Evolutionary conservation across 257 asterid species (phyloP), one percentile per base, ranked within the genome.

Genomic region (Marsdenia floribunda): DNA sequence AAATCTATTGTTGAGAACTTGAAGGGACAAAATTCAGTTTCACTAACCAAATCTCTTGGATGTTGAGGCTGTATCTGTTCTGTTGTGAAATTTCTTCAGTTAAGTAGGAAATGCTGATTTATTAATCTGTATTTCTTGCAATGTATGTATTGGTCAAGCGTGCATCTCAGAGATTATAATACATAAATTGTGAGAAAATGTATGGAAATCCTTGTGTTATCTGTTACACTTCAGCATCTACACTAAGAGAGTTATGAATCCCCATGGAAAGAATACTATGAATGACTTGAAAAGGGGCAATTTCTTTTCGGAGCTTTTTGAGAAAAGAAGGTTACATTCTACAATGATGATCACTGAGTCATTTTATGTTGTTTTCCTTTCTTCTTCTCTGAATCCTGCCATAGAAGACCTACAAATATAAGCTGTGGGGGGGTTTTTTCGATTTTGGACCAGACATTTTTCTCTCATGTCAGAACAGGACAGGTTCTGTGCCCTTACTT

Each of bases 11-110:
- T 90, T 37, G 97, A 85, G 76, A 85, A 71, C 60, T 73, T 86
- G 76, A 95, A 88, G 87, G 81, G 76, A 14, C 84, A 84, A 80
- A 84, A 78, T 82, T 87, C 79, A 14, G 80, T 81, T 84, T 71
- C 90, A 76, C 21, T 81, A 80, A 83, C 93, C 97, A 88, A 86
- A 77, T 75, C 91, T 88, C 88, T 72, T 87, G 90, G 91, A 83
- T 85, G 75, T 46, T 86, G 86, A 87, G 74, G 46, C 59, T 65
- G 19, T 22, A 42, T 18, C 72, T 69, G 47, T 47, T 68, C 67
- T 58, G 21, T 65, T 59, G 37, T 52, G 33, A 12, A 65, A 65
- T 16, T 16, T 59, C 21, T 67, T 55, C 19, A 6, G 37, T 50
- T 16, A 54, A 33, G 58, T 29, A 15, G 49, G 22, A 50, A 29